These are phyloP conservation scores for Candida rishiriensis DNA, from an alignment of 805 yeast species.

Conservation along the genomic window DNA sequence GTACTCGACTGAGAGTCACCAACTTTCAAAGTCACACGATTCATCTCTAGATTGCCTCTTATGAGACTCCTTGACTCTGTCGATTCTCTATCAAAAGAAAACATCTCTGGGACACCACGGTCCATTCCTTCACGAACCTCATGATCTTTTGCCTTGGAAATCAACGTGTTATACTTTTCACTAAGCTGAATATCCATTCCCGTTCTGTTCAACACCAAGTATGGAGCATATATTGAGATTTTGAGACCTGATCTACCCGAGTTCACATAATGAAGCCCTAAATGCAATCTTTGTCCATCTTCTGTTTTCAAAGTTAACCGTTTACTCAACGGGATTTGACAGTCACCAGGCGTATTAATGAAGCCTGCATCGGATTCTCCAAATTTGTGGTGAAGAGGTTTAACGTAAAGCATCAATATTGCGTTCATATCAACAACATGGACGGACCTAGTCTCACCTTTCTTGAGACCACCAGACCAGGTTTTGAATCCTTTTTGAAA, in stretches of 20 bases:
- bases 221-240: conserved; percentile 77
- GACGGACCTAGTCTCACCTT: conserved; percentile 66
- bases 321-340: conserved; percentile 30
- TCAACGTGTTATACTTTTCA: conserved; percentile 47
- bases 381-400: conserved; percentile 58
- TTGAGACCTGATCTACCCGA: conserved; percentile 53
- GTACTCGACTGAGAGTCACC: conserved; percentile 69
- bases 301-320: conserved; percentile 47
- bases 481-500: conserved; percentile 72
- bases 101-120: conserved; percentile 62
- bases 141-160: conserved; percentile 34
- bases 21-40: conserved; percentile 61
- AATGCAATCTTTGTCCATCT: conserved; percentile 63
- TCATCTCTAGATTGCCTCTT: conserved; percentile 39
- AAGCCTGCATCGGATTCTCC: conserved; percentile 69
- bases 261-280: conserved; percentile 60
- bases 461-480: conserved; percentile 56
- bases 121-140: conserved; percentile 19
- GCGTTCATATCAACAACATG: conserved; percentile 77
- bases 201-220: conserved; percentile 76
- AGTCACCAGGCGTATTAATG: conserved; percentile 47
- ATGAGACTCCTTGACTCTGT: conserved; percentile 32
- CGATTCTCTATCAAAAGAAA: conserved; percentile 64
- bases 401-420: conserved; percentile 65
- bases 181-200: conserved; percentile 61